Evolutionary conservation across 2,329 filamentous ascomycete species (phyloP), one percentile per base, ranked within the genome.

Genomic region (Colletotrichum liaoningense): DNA sequence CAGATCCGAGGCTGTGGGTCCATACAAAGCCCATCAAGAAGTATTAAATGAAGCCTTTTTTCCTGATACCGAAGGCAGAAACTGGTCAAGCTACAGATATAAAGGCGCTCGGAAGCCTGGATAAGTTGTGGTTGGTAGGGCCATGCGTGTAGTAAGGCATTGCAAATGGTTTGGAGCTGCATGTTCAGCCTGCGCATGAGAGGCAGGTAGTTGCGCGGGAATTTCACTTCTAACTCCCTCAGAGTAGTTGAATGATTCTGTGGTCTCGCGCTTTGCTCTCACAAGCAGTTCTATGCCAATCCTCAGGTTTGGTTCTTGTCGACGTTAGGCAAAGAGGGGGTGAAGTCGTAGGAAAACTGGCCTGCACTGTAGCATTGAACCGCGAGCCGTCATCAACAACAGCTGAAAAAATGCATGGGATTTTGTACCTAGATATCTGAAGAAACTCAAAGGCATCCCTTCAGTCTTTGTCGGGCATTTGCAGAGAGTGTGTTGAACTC

Each of bases 121-220:
- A 11, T 49, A 11, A 22, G 19, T 19, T 22, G 16, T 26, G n/a
- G 33, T 3, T n/a, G 52, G 11, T 24, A 24, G 42, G 28, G 3
- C 42, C 22, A 12, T 22, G 11, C 24, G 2, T 12, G 6, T 7
- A 3, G 19, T 19, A 38, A n/a, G n/a, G 5, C 12, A 19, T 24
- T 54, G 19, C 7, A 30, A 22, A 28, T 35, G 33, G 24, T 16
- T 16, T 16, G 6, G 55, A n/a, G 22, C 26, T 14, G 57, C 57
- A 52, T 54, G 2, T 33, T 28, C 28, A 49, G 12, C 69, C 69
- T 58, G 57, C n/a, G 65, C 28, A 63, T 22, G 24, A 38, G 19
- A 58, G 24, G 30, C 14, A 52, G 7, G 3, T 5, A n/a, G 22
- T 30, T n/a, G 38, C 12, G 28, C 35, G 19, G 38, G 24, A 52